A percentile compares a stretch with the other conserved stretches of the same genome.
phyloP scores from a whole-genome alignment of 495 filamentous ascomycete genomes.

The Annulohypoxylon bovei region DNA sequence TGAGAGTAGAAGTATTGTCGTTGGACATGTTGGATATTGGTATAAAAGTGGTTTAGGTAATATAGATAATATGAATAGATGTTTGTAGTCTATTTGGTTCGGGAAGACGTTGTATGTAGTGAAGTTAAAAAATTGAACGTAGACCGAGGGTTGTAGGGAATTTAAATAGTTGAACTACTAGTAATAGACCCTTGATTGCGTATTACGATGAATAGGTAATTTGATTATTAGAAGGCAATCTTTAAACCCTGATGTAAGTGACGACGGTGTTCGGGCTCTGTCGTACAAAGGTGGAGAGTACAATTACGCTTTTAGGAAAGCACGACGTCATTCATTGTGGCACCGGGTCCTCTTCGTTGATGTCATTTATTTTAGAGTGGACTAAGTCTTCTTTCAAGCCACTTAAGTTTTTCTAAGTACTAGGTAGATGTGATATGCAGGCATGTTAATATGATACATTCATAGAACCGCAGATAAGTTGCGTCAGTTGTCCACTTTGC shows the following conservation, averaged over 20 bases:
- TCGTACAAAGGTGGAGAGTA: slow-evolving; percentile 24
- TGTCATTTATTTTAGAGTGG: slow-evolving; percentile 32
- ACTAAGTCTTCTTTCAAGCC: slow-evolving; percentile 33
- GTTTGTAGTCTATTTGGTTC: background rate
- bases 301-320: slow-evolving; percentile 41
- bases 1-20: slow-evolving; percentile 78
- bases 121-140: background rate
- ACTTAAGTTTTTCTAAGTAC: slow-evolving; percentile 1
- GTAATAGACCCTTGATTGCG: background rate
- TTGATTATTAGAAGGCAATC: slow-evolving; percentile 22
- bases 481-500: slow-evolving; percentile 1
- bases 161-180: slow-evolving; percentile 1
- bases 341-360: slow-evolving; percentile 26
- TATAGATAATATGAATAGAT: background rate
- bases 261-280: slow-evolving; percentile 21
- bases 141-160: background rate
- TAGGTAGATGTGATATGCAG: background rate
- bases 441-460: background rate
- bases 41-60: background rate
- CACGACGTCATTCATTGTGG: slow-evolving; percentile 34
- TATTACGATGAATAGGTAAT: background rate
- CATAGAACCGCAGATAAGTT: background rate
- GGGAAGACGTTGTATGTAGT: slow-evolving; percentile 3
- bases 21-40: slow-evolving; percentile 66
- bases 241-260: slow-evolving; percentile 31